Base-by-base conservation (phyloP, 2,329 filamentous ascomycete genomes). In the Clarireedia homoeocarpa region DNA sequence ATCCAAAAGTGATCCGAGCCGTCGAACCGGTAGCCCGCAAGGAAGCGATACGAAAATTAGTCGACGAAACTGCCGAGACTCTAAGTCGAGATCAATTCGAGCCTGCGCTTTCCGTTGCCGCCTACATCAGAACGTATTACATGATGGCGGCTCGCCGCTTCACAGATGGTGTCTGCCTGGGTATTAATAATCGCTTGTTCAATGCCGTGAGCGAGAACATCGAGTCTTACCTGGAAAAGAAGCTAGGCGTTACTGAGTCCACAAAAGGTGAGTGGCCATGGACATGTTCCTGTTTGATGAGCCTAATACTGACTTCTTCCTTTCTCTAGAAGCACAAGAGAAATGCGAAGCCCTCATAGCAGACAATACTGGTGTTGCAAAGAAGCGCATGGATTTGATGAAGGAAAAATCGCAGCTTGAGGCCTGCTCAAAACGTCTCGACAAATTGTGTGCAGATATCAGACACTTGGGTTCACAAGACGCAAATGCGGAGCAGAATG, bases 51-150 rank as follows among this genome's bases (percentile, higher is more conserved):
- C 26, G 51, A 50, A 54, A 51, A 30, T 6, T 45, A 17, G 38
- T 50, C 4, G 45, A 17, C 12, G 47, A 39, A 14, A 56, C 17
- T 9, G 57, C 63, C 24, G 48, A 68, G 0, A 55, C 76, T 26
- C 71, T 89, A 10, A 77, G 77, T 0, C 67, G 72, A 0, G 86
- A 90, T 62, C 73, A 75, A 0, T 89, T 82, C 61, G 66, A 74
- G 1, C 69, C 72, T 0, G 86, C 89, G 65, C 69, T 91, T 0
- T 73, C 77, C 7, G 80, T 86, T 0, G 79, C 86, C 0, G 76
- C 83, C 0, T 82, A 82, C 4, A 77, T 88, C 46, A 74, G 84
- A 0, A 85, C 80, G 0, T 91, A 90, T 67, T 91, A 91, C 65
- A 75, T 81, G 48, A 78, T 85, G 4, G 85, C 87, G 0, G 79